These are phyloP conservation scores for Cymodocea nodosa DNA, from an alignment of 116 monocot genomes.

Conservation along the genomic window DNA sequence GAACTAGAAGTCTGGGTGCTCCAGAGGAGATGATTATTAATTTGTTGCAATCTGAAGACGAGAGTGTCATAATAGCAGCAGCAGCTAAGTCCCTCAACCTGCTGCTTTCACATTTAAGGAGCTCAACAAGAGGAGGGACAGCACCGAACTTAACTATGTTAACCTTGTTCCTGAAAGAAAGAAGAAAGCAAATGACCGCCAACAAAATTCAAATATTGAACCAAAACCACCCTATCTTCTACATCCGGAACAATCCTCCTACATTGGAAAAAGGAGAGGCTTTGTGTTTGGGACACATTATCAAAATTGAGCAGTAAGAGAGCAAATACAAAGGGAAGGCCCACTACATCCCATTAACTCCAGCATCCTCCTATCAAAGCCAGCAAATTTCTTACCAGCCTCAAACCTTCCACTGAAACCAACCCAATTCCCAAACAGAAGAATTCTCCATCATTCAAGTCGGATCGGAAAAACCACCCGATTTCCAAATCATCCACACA, in stretches of 20 bases:
- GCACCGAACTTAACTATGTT: constrained; percentile 44
- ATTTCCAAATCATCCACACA: not conserved
- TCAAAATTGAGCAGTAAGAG: too few relatives aligned
- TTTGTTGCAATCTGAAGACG: constrained; percentile 48
- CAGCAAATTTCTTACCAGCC: too few relatives aligned
- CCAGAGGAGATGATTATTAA: constrained; percentile 38
- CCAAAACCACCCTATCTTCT: too few relatives aligned
- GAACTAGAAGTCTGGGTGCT: constrained; percentile 39
- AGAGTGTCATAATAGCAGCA: constrained; percentile 58
- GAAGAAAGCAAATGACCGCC: not conserved
- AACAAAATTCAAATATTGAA: too few relatives aligned
- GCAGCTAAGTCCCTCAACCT: constrained; percentile 44
- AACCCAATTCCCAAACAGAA: not conserved
- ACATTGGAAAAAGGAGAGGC: too few relatives aligned
- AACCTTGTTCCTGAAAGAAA: constrained; percentile 55
- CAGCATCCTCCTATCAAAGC: too few relatives aligned
- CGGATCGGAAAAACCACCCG: not conserved
- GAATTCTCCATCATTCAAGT: too few relatives aligned
- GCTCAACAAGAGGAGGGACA: constrained; percentile 46
- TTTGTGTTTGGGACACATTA: too few relatives aligned
- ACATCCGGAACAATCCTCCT: too few relatives aligned
- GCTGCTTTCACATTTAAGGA: constrained; percentile 33
- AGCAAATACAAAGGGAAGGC: too few relatives aligned
- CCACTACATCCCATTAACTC: too few relatives aligned
- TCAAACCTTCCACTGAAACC: not conserved